phyloP scores from a whole-genome alignment of 1,284 basidiomycete genomes.

The Rhodotorula sp. region DNA sequence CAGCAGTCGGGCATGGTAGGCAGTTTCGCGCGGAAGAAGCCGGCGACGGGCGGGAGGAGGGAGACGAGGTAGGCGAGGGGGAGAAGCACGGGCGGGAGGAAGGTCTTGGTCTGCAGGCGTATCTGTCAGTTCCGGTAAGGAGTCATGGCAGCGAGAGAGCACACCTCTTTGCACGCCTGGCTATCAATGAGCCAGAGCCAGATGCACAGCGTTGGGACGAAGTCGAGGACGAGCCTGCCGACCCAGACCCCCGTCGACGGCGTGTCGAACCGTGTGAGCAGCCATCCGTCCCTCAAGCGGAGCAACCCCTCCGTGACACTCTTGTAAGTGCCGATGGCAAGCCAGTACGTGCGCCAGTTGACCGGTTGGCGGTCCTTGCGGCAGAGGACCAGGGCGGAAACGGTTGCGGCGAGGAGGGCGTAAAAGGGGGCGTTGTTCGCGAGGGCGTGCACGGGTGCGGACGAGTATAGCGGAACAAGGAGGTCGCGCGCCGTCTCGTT shows the following conservation, averaged over 20 bases:
- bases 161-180: slow-evolving; percentile 6
- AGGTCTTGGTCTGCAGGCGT: not conserved
- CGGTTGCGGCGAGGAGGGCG: not conserved
- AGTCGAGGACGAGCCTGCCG: slow-evolving; percentile 15
- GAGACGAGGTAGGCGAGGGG: not conserved
- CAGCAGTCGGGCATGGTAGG: slow-evolving; percentile 6
- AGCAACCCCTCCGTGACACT: slow-evolving; percentile 8
- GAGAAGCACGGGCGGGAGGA: slow-evolving; percentile 6
- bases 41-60: not conserved
- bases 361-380: not conserved
- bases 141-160: not conserved
- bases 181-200: slow-evolving; percentile 7
- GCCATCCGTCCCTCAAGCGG: not conserved
- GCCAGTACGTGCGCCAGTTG: slow-evolving; percentile 23
- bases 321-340: slow-evolving; percentile 1
- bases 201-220: not conserved
- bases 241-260: slow-evolving; percentile 2
- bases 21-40: not conserved
- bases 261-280: slow-evolving; percentile 1
- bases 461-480: slow-evolving; percentile 20
- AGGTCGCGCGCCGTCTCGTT: not conserved
- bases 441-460: not conserved
- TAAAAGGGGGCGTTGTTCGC: not conserved
- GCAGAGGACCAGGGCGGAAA: slow-evolving; percentile 6
- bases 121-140: not conserved